phyloP scores from a whole-genome alignment of 2,329 filamentous ascomycete species.

The Pseudopithomyces chartarum region DNA sequence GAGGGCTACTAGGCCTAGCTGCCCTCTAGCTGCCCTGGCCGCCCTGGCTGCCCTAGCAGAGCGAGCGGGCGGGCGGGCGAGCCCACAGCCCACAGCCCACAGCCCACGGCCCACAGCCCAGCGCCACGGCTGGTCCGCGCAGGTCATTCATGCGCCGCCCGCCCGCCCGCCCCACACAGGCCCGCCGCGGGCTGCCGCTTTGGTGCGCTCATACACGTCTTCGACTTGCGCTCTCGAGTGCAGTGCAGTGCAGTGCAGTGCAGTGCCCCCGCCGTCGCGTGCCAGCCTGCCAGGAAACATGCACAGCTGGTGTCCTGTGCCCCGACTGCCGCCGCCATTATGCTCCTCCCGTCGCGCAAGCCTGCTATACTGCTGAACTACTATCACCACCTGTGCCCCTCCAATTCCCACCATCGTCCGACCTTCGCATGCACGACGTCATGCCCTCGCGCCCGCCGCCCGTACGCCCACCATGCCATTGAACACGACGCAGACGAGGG shows the following conservation, averaged over 20 bases:
- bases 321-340: constrained; percentile 19
- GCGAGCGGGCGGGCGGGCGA: too few species aligned
- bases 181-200: too few species aligned
- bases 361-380: constrained; percentile 16
- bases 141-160: constrained; percentile 4
- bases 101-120: background rate
- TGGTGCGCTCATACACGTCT: too few species aligned
- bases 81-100: too few species aligned
- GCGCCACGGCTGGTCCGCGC: too few species aligned
- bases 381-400: constrained; percentile 18
- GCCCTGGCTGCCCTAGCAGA: constrained; percentile 14
- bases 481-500: too few species aligned
- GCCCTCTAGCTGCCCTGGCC: constrained; percentile 13
- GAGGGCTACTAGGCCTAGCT: background rate
- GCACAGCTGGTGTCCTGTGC: constrained; percentile 21
- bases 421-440: constrained; percentile 41
- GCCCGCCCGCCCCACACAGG: constrained; percentile 11
- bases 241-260: too few species aligned
- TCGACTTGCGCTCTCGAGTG: too few species aligned
- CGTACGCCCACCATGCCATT: constrained; percentile 36
- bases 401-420: constrained; percentile 8
- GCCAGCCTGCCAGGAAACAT: constrained; percentile 27
- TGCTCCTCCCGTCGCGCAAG: constrained; percentile 20
- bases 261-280: constrained; percentile 9
- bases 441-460: constrained; percentile 46